Percentiles rank a stretch among this genome's conserved stretches.
These are phyloP conservation scores for Brassica hybrid DNA, from an alignment of 441 rosid species.

Conservation along the genomic window DNA sequence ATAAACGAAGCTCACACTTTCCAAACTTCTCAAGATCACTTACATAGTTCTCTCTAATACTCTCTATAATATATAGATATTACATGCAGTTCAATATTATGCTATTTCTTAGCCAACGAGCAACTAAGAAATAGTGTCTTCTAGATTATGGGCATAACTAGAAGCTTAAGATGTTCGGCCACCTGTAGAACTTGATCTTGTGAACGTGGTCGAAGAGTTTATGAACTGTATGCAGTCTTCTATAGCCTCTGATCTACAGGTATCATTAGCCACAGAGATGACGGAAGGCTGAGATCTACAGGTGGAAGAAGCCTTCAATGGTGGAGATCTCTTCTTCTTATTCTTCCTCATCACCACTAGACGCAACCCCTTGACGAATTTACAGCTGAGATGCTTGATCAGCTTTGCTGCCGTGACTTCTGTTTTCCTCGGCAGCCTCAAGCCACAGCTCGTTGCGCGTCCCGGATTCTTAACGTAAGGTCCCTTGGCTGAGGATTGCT, in stretches of 20 bases:
- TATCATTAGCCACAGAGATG: slow-evolving; percentile 48
- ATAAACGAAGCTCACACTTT: slow-evolving; percentile 22
- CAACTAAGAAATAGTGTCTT: slow-evolving; percentile 25
- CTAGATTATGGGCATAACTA: neutral
- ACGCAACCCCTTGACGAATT: slow-evolving; percentile 48
- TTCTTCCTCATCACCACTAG: slow-evolving; percentile 43
- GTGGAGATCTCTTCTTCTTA: slow-evolving; percentile 38
- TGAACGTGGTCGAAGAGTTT: slow-evolving; percentile 63
- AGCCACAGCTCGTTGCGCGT: slow-evolving; percentile 52
- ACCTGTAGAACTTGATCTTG: slow-evolving; percentile 53
- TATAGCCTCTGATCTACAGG: slow-evolving; percentile 62
- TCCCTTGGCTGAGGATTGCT: slow-evolving; percentile 26
- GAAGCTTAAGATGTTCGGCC: slow-evolving; percentile 32
- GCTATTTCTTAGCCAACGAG: slow-evolving; percentile 17
- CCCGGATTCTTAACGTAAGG: slow-evolving; percentile 36
- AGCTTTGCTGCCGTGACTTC: slow-evolving; percentile 51
- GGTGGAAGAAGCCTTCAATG: slow-evolving; percentile 53
- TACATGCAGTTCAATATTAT: neutral
- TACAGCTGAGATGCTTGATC: slow-evolving; percentile 54
- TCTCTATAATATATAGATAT: neutral
- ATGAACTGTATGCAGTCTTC: slow-evolving; percentile 85
- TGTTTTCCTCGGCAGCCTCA: slow-evolving; percentile 51
- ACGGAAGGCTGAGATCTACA: slow-evolving; percentile 48
- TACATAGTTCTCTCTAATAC: neutral
- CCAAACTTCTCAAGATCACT: neutral